Evolutionary conservation across 164 flowering plant species (phyloP), one percentile per base, ranked within the genome.

Genomic region (Platanus orientalis): DNA sequence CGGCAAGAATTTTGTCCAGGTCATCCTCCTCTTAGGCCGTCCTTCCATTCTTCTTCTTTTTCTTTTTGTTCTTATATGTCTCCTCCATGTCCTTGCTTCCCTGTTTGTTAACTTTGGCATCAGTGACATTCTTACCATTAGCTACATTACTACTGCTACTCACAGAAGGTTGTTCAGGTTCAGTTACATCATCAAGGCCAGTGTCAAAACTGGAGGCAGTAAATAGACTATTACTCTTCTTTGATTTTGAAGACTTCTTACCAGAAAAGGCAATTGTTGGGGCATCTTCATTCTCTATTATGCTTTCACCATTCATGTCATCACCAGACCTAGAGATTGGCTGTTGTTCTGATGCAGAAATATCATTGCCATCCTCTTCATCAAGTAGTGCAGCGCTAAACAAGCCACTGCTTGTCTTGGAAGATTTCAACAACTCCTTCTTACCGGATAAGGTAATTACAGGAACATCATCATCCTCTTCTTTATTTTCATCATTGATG

Each of bases 11-110:
- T 71, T 87, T 88, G 64, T 92, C 98, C 53, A 92, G 69, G 65
- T 95, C 99, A 36, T 95, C 97, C 75, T 92, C 99, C 71, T 95
- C 99, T 64, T 92, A 92, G 50, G 75, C 97, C 42, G 89, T 87
- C 69, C 93, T 83, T 69, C 84, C 97, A 74, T 88, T 77, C 77
- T 84, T 85, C 71, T 87, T 91, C 75, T 95, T 95, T 68, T 89
- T 91, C 78, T 88, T 94, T 72, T 90, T 93, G 48, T 76, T 86
- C 78, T 94, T 91, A 25, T 90, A 83, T 62, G 84, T 69, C 53
- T 83, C 92, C 21, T 42, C 67, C 2, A 64, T 75, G 23, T 61
- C 79, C 54, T 70, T 81, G 56, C 54, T 70, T 9, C 24, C 69
- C 52, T 62, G 64, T 52, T 71, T 68, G 61, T 29, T 63, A 26